phyloP scores from a whole-genome alignment of 345 rosid species.

The Dipteronia sinensis region DNA sequence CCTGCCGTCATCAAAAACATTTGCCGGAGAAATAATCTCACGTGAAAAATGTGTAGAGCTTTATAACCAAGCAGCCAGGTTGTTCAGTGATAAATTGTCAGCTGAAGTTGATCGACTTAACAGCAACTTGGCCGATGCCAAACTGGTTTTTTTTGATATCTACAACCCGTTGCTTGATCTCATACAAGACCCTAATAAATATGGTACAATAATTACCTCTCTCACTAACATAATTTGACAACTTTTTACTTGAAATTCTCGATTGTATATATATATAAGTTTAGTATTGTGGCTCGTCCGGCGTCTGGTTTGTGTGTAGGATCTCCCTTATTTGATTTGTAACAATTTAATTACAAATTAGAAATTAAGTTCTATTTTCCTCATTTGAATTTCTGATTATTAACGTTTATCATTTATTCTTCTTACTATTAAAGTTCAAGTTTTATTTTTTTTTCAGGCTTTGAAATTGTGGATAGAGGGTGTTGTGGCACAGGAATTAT shows the following conservation, averaged over 20 bases:
- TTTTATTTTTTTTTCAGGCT: conserved; percentile 14
- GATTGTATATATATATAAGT: too few species aligned
- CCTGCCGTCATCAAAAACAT: conserved; percentile 44
- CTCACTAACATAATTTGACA: not conserved
- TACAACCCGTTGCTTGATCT: conserved; percentile 53
- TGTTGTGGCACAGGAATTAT: conserved; percentile 26
- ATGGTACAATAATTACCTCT: conserved; percentile 38
- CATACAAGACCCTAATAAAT: conserved; percentile 45
- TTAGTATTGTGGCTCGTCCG: too few species aligned
- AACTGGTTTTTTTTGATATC: conserved; percentile 46
- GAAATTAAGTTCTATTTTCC: too few species aligned
- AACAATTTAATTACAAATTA: too few species aligned
- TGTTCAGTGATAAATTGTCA: conserved; percentile 49
- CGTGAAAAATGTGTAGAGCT: conserved; percentile 31
- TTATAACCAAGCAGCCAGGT: conserved; percentile 33
- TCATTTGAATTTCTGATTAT: too few species aligned
- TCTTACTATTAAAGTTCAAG: not conserved
- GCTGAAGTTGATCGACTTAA: conserved; percentile 28
- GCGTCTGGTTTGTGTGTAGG: too few species aligned
- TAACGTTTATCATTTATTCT: not conserved
- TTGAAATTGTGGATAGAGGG: conserved; percentile 18
- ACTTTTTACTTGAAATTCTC: not conserved
- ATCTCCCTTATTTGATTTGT: too few species aligned
- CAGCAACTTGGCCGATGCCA: conserved; percentile 30
- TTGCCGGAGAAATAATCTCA: conserved; percentile 26